Evolutionary conservation across 148 eudicot genomes (phyloP).

Genomic region (Amaranthus cruentus): DNA sequence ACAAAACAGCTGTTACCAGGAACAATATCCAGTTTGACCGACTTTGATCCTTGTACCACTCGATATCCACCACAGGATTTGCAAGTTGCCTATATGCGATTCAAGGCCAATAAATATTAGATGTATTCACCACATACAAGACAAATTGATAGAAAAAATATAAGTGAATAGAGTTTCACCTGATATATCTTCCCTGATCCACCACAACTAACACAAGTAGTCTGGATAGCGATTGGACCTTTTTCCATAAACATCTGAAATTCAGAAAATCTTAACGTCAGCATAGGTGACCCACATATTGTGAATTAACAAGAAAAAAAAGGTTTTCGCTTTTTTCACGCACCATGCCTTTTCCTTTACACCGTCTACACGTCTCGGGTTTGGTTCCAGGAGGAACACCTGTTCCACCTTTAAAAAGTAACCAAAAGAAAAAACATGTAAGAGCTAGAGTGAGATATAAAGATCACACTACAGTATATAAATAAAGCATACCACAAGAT

Average conservation of each 20-base stretch:
- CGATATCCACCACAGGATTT: slow-evolving; percentile 34
- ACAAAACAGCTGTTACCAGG: slow-evolving; percentile 29
- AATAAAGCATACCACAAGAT: slow-evolving; percentile 65
- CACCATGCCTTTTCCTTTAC: slow-evolving; percentile 84
- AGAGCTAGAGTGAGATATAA: neutral
- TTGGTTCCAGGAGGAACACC: slow-evolving; percentile 96
- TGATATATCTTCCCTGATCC: slow-evolving; percentile 71
- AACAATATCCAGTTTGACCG: slow-evolving; percentile 36
- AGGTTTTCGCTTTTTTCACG: slow-evolving; percentile 25
- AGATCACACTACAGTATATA: neutral
- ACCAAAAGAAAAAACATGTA: slow-evolving; percentile 12
- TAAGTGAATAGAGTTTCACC: slow-evolving; percentile 28
- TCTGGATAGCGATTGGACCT: slow-evolving; percentile 58
- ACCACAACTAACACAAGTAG: slow-evolving; percentile 57
- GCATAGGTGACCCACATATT: neutral
- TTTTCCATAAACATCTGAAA: slow-evolving; percentile 50
- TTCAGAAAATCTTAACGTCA: slow-evolving; percentile 16
- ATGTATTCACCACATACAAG: slow-evolving; percentile 7
- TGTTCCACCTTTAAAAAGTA: slow-evolving; percentile 54
- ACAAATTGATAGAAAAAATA: neutral
- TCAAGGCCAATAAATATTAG: neutral
- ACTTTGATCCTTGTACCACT: slow-evolving; percentile 38
- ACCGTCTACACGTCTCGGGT: slow-evolving; percentile 83
- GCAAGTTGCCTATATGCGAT: slow-evolving; percentile 31
- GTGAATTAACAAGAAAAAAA: neutral